phyloP scores from a whole-genome alignment of 345 rosid genomes.

The Populus pruinosa region DNA sequence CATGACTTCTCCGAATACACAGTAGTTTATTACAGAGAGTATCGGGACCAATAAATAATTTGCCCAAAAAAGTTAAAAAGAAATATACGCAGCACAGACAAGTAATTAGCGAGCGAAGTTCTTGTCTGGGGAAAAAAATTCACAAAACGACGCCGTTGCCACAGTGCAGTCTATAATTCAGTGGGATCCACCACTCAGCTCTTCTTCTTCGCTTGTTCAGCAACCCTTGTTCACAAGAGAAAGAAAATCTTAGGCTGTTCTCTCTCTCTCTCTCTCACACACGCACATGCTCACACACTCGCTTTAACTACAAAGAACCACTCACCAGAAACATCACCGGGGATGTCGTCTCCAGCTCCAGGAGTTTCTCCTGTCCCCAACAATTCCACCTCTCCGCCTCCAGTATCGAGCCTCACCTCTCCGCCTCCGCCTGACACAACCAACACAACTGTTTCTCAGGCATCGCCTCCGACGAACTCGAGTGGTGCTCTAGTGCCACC shows the following conservation, averaged over 20 bases:
- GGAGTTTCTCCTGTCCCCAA: background rate
- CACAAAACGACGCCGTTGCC: no score
- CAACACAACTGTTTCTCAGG: background rate
- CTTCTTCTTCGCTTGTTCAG: background rate
- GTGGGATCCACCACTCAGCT: background rate
- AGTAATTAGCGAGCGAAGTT: background rate
- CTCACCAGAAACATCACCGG: constrained; percentile 3
- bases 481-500: background rate
- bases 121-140: no score
- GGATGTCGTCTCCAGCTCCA: constrained; percentile 25
- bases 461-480: background rate
- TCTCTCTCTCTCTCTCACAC: background rate
- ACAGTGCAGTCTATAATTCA: background rate
- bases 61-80: background rate
- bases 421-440: background rate
- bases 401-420: constrained; percentile 1
- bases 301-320: background rate
- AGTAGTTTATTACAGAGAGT: no score
- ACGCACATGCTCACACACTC: background rate
- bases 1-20: no score
- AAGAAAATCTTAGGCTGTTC: background rate
- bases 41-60: background rate
- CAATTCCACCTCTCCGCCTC: background rate
- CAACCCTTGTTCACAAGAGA: background rate
- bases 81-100: background rate